phyloP scores from a whole-genome alignment of 2,329 filamentous ascomycete genomes.

The Neoscytalidium dimidiatum region DNA sequence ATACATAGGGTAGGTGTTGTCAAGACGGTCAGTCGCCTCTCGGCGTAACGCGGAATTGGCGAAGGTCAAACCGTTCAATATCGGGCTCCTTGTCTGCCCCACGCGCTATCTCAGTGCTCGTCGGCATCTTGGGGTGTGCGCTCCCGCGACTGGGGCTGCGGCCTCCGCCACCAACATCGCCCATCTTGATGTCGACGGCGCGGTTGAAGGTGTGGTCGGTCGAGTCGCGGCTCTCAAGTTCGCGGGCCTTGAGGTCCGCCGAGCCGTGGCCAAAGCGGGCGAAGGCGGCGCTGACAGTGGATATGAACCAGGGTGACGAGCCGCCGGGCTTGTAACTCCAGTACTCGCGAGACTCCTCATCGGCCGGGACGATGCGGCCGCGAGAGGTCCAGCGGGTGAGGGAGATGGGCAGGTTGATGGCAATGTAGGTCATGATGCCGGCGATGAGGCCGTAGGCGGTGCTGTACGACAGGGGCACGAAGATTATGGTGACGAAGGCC shows the following conservation, averaged over 20 bases:
- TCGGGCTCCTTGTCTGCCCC: background rate
- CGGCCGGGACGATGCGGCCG: slow-evolving; percentile 71
- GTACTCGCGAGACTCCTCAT: slow-evolving; percentile 73
- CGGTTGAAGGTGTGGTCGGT: background rate
- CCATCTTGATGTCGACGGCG: background rate
- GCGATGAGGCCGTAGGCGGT: slow-evolving; percentile 85
- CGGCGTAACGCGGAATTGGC: slow-evolving; percentile 13
- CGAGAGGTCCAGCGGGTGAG: slow-evolving; percentile 64
- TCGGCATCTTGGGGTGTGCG: background rate
- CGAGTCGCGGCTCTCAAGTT: slow-evolving; percentile 6
- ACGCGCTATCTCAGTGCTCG: background rate
- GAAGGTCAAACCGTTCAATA: slow-evolving; percentile 9
- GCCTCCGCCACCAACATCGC: background rate
- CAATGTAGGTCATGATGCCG: slow-evolving; percentile 73
- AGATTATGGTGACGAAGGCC: slow-evolving; percentile 77
- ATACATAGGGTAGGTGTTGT: background rate
- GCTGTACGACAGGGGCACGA: slow-evolving; percentile 89
- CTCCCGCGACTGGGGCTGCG: background rate
- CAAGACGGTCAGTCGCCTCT: too few species aligned
- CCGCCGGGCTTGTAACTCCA: slow-evolving; percentile 70
- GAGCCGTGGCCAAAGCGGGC: slow-evolving; percentile 51
- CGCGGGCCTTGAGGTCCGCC: background rate
- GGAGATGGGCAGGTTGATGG: slow-evolving; percentile 72
- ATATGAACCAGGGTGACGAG: slow-evolving; percentile 40
- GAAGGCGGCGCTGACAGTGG: slow-evolving; percentile 57